Conservation (phyloP, 176 grass and related monocot genomes). For the Phoenix dactylifera region DNA sequence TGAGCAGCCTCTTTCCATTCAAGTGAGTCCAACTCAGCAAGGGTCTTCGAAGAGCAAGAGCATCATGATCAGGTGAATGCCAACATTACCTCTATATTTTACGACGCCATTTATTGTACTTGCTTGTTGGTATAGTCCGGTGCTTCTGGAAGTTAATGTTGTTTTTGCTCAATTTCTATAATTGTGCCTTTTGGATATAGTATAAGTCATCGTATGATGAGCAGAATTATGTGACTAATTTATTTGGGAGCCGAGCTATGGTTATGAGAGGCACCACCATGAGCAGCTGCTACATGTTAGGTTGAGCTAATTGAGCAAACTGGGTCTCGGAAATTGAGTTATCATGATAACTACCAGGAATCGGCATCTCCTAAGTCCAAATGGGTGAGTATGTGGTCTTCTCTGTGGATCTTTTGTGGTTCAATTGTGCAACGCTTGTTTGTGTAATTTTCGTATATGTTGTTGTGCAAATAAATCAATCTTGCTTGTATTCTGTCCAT, state of each 20-base stretch:
- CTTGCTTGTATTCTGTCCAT: too few relatives aligned
- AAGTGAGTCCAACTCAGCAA: constrained; percentile 7
- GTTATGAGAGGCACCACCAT: constrained; percentile 47
- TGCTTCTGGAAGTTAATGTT: too few relatives aligned
- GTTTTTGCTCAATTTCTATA: too few relatives aligned
- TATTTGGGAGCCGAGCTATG: constrained; percentile 32
- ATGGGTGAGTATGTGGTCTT: too few relatives aligned
- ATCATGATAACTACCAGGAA: constrained; percentile 30
- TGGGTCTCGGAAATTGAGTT: constrained; percentile 48
- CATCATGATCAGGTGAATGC: constrained; percentile 36
- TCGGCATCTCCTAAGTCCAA: too few relatives aligned
- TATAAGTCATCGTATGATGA: constrained; percentile 17
- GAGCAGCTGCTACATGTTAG: constrained; percentile 46
- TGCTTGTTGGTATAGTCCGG: too few relatives aligned
- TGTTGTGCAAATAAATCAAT: too few relatives aligned
- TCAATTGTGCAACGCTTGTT: too few relatives aligned
- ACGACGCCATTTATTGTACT: too few relatives aligned
- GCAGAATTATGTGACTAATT: constrained; percentile 11
- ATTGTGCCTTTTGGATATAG: not conserved
- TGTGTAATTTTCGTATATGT: too few relatives aligned
- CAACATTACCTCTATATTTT: not conserved
- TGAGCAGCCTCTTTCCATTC: constrained; percentile 21
- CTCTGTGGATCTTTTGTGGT: too few relatives aligned
- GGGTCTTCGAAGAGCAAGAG: constrained; percentile 26
- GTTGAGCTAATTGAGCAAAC: constrained; percentile 35